Percentiles rank a stretch among this genome's conserved stretches.
phyloP scores from a whole-genome alignment of 2,329 filamentous ascomycete species.

The Claviceps sp. region DNA sequence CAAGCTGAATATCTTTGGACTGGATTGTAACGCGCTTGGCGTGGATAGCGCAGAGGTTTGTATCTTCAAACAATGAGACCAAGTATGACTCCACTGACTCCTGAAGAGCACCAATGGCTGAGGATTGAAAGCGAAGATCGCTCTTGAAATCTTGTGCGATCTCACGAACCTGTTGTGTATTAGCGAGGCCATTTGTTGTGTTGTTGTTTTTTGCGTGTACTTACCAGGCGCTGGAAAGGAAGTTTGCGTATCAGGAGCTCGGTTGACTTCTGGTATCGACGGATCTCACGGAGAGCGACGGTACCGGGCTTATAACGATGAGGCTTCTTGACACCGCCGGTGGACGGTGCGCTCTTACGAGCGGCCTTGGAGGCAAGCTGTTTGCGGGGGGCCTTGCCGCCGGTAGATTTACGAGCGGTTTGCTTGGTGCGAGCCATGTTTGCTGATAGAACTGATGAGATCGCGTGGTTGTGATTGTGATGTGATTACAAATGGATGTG shows the following conservation, averaged over 20 bases:
- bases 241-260: conserved; percentile 95
- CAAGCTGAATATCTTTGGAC: conserved; percentile 93
- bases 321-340: conserved; percentile 94
- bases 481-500: neutral
- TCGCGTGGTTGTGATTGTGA: neutral
- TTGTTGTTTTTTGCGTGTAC: conserved; percentile 10
- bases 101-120: conserved; percentile 91
- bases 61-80: conserved; percentile 95
- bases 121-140: conserved; percentile 94
- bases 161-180: conserved; percentile 55
- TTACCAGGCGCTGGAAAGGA: conserved; percentile 86
- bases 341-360: conserved; percentile 94
- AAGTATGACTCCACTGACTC: conserved; percentile 98
- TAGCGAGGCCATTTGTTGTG: conserved; percentile 1
- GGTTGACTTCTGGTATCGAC: conserved; percentile 94
- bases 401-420: conserved; percentile 62
- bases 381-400: conserved; percentile 76
- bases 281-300: conserved; percentile 95
- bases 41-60: conserved; percentile 96
- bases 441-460: conserved; percentile 20
- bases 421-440: conserved; percentile 54
- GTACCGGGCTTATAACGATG: conserved; percentile 85
- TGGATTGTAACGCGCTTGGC: conserved; percentile 99
- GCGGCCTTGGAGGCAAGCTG: conserved; percentile 97
- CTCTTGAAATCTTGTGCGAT: conserved; percentile 94